A percentile compares a stretch with the other conserved stretches of the same genome.
phyloP scores from a whole-genome alignment of 1,139 yeast genomes.

The Scheffersomyces cryptocercus region DNA sequence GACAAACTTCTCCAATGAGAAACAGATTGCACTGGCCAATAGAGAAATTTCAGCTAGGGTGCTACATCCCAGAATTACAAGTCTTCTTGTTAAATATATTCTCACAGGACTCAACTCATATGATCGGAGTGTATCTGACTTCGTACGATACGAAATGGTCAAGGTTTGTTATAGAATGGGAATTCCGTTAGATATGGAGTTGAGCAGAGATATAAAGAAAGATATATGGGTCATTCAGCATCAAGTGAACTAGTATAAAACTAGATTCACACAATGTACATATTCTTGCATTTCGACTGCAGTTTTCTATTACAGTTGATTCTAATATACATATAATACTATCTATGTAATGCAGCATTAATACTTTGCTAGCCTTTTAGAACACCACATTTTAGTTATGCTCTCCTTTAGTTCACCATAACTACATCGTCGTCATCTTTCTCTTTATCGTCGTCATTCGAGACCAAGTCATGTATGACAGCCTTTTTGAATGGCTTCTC shows the following conservation, averaged over 20 bases:
- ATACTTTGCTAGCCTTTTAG: neutral
- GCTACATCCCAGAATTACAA: constrained; percentile 15
- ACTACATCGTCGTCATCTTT: constrained; percentile 14
- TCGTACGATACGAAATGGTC: constrained; percentile 30
- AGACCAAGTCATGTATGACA: constrained; percentile 35
- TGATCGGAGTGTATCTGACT: constrained; percentile 35
- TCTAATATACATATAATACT: neutral
- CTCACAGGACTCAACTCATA: constrained; percentile 34
- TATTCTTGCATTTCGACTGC: neutral
- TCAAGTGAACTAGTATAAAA: constrained; percentile 3
- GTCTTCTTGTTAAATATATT: constrained; percentile 23
- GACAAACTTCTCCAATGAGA: neutral
- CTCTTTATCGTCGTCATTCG: constrained; percentile 12
- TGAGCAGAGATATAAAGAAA: constrained; percentile 31
- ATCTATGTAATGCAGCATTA: neutral
- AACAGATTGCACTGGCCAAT: constrained; percentile 2
- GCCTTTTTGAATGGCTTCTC: constrained; percentile 31
- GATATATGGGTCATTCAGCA: constrained; percentile 32
- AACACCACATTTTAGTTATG: too few species aligned
- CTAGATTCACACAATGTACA: constrained; percentile 4
- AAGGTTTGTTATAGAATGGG: constrained; percentile 27
- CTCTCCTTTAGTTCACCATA: constrained; percentile 14
- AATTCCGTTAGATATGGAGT: constrained; percentile 16
- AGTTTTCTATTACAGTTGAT: too few species aligned
- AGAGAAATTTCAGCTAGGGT: constrained; percentile 2